Evolutionary conservation across 1,139 yeast genomes (phyloP).

Genomic region (Hanseniaspora sp.): DNA sequence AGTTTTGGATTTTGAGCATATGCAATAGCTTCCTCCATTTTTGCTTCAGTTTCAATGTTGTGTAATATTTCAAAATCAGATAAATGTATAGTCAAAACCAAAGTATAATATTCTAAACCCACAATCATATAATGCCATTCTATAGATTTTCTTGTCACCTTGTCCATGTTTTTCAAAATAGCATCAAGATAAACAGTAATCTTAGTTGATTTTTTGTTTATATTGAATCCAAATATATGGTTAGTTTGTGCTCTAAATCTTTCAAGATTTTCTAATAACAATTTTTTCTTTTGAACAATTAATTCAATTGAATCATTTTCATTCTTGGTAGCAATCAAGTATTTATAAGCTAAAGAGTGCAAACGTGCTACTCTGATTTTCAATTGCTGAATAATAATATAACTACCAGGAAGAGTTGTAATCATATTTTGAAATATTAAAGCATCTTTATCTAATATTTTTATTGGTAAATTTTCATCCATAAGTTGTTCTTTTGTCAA

Average conservation of each 20-base stretch:
- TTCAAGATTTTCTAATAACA: neutral
- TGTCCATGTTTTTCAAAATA: neutral
- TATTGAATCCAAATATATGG: neutral
- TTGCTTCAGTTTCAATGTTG: slow-evolving; percentile 3
- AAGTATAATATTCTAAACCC: neutral
- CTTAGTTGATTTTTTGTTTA: neutral
- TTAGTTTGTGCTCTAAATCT: neutral
- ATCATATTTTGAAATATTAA: neutral
- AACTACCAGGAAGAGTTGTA: neutral
- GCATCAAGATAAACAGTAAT: neutral
- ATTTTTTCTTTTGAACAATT: neutral
- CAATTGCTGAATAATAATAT: slow-evolving; percentile 7
- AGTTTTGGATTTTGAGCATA: slow-evolving; percentile 2
- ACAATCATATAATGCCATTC: slow-evolving; percentile 7
- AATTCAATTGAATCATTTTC: slow-evolving; percentile 6
- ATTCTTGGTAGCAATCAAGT: slow-evolving; percentile 5
- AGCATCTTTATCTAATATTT: neutral
- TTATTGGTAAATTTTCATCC: neutral
- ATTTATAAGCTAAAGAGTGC: slow-evolving; percentile 12
- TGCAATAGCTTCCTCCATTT: neutral
- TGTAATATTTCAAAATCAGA: slow-evolving; percentile 12
- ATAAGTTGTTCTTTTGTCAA: neutral
- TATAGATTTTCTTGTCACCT: neutral
- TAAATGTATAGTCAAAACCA: neutral
- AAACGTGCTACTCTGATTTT: slow-evolving; percentile 5